These are phyloP conservation scores for Crataegus laevigata DNA, from an alignment of 306 rosid genomes.

Conservation along the genomic window DNA sequence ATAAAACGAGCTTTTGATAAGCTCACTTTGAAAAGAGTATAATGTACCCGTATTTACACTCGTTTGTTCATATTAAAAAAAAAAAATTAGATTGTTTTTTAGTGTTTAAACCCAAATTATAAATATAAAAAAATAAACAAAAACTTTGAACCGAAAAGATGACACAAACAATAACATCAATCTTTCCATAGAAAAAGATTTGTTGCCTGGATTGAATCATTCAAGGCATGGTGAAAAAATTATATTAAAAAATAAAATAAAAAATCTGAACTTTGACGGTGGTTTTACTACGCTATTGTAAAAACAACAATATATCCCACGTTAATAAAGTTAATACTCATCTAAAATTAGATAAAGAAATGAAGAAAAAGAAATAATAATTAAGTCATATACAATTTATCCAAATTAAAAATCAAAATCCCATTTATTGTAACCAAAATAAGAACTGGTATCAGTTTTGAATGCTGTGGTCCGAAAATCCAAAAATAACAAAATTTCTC, in stretches of 20 bases:
- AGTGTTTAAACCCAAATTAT: too few species aligned
- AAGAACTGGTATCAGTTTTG: conserved; percentile 18
- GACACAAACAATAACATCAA: neutral
- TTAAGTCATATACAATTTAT: conserved; percentile 51
- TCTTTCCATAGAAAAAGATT: neutral
- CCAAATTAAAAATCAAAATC: conserved; percentile 46
- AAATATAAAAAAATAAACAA: too few species aligned
- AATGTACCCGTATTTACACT: too few species aligned
- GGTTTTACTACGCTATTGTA: neutral
- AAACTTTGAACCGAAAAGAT: too few species aligned
- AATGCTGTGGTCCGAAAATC: conserved; percentile 30
- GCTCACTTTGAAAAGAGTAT: too few species aligned
- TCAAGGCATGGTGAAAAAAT: neutral
- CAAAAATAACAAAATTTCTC: conserved; percentile 47
- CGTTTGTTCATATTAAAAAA: too few species aligned
- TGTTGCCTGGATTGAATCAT: neutral
- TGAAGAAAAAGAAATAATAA: conserved; percentile 11
- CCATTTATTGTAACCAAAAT: conserved; percentile 25
- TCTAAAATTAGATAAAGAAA: neutral
- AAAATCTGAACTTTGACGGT: neutral
- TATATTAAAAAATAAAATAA: too few species aligned
- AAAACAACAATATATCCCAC: neutral
- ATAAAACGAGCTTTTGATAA: too few species aligned
- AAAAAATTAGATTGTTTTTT: too few species aligned
- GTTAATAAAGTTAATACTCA: conserved; percentile 10